Evolutionary conservation across 352 stramenopile species (phyloP).

Genomic region (Phytophthora macrochlamydospora): DNA sequence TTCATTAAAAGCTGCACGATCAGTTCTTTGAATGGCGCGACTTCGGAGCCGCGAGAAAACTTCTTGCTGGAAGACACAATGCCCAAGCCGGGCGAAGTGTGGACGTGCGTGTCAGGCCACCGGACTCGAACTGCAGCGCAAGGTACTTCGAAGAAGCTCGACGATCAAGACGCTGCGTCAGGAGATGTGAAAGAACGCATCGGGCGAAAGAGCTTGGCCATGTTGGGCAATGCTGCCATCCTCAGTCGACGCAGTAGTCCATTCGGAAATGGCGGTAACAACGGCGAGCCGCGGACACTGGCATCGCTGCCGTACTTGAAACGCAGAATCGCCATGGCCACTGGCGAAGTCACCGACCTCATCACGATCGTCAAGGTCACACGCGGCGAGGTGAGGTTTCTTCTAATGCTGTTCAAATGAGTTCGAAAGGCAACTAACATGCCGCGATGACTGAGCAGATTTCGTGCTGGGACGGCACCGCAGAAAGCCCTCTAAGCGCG

Average conservation of each 20-base stretch:
- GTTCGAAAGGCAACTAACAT: too few species aligned
- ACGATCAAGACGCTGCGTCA: constrained; percentile 7
- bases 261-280: constrained; percentile 24
- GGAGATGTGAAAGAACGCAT: constrained; percentile 10
- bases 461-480: constrained; percentile 65
- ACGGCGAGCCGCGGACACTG: constrained; percentile 33
- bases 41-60: constrained; percentile 44
- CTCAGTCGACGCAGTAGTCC: constrained; percentile 41
- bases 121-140: constrained; percentile 39
- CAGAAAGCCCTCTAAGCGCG: constrained; percentile 40
- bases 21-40: constrained; percentile 45
- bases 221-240: constrained; percentile 31
- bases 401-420: background rate
- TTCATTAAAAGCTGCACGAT: constrained; percentile 71
- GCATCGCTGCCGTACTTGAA: constrained; percentile 44
- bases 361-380: constrained; percentile 81
- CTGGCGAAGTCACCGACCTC: constrained; percentile 61
- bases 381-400: constrained; percentile 52
- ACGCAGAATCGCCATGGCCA: constrained; percentile 50
- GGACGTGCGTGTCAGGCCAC: constrained; percentile 68
- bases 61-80: constrained; percentile 79
- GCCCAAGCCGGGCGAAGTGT: constrained; percentile 78
- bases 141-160: constrained; percentile 40
- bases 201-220: constrained; percentile 24
- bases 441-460: constrained; percentile 37